These are phyloP conservation scores for Xylariales sp. DNA, from an alignment of 2,329 filamentous ascomycete species.

Conservation along the genomic window DNA sequence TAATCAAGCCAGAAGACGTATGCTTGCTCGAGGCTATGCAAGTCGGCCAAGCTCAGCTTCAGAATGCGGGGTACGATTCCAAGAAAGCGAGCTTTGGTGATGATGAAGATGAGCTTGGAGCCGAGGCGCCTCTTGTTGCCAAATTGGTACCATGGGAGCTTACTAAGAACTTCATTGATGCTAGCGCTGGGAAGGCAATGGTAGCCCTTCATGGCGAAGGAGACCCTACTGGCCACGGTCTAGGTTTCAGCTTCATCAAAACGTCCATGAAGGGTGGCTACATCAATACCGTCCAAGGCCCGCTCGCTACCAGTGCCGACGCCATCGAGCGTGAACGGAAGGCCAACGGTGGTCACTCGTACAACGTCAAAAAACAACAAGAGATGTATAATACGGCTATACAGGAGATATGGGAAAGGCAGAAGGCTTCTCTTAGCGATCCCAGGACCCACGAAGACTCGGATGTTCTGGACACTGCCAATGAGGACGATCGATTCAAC, in stretches of 20 bases:
- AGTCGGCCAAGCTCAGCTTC: conserved; percentile 83
- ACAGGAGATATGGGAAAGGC: conserved; percentile 84
- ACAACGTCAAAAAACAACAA: conserved; percentile 95
- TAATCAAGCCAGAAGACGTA: conserved; percentile 94
- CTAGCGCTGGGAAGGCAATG: conserved; percentile 94
- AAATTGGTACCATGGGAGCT: conserved; percentile 95
- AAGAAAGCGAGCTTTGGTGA: conserved; percentile 49
- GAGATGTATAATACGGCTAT: conserved; percentile 89
- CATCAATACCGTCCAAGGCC: conserved; percentile 71
- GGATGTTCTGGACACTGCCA: conserved; percentile 53
- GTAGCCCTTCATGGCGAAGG: conserved; percentile 89
- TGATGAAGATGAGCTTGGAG: conserved; percentile 56
- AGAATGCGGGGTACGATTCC: conserved; percentile 81
- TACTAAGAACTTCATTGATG: conserved; percentile 93
- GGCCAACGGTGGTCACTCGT: conserved; percentile 88
- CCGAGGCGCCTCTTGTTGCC: conserved; percentile 71
- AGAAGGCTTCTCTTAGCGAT: conserved; percentile 74
- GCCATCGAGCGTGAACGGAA: conserved; percentile 84
- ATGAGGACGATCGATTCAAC: conserved; percentile 67
- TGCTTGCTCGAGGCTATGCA: conserved; percentile 96
- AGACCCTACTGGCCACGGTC: conserved; percentile 87
- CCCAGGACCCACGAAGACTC: conserved; percentile 61
- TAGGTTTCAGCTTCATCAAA: conserved; percentile 95
- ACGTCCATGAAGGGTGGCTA: conserved; percentile 98
- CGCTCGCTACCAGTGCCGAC: conserved; percentile 66